Evolutionary conservation across 2,329 filamentous ascomycete genomes (phyloP), one percentile per base, ranked within the genome.

Genomic region (Cordyceps cateniannulata): DNA sequence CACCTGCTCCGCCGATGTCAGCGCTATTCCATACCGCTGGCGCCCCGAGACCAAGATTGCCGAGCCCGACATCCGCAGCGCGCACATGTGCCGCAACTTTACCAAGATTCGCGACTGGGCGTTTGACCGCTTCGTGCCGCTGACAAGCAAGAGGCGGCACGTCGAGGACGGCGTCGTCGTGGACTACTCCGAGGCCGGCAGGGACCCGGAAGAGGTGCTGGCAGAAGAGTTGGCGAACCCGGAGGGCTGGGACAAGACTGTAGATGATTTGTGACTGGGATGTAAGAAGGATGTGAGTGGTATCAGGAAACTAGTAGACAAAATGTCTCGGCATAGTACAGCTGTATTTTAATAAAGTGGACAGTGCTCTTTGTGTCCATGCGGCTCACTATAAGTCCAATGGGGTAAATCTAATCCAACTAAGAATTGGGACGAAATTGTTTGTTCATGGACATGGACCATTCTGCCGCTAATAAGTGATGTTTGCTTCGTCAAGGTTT

Each of bases 1-100:
- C n/a, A 63, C 56, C 29, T 63, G 62, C 50, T 49, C 40, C 35
- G 59, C 49, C 22, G 62, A 63, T 44, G 38, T 62, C n/a, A 62
- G 52, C 49, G 54, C 38, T 9, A 32, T 63, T 5, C 29, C 59
- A 6, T 62, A 56, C 27, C 27, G 55, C 7, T 62, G 62, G 59
- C 22, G 35, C n/a, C 25, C 25, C 1, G 25, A 12, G 16, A 50
- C 22, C 32, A 53, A 48, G 10, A 58, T 63, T 44, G 32, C 47
- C 16, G 50, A 62, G 32, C 59, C 62, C 0, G 35, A 59, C 6
- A 9, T 59, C 3, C 48, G 44, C 16, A 55, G 38, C 42, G 48
- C 35, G 20, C 62, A 61, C 44, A 40, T 56, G 50, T 63, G 62
- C 40, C 62, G 62, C 25, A 52, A 63, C 35, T 62, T 63, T 40